These are phyloP conservation scores for Xylaria castorea DNA, from an alignment of 495 filamentous ascomycete genomes.

Conservation along the genomic window DNA sequence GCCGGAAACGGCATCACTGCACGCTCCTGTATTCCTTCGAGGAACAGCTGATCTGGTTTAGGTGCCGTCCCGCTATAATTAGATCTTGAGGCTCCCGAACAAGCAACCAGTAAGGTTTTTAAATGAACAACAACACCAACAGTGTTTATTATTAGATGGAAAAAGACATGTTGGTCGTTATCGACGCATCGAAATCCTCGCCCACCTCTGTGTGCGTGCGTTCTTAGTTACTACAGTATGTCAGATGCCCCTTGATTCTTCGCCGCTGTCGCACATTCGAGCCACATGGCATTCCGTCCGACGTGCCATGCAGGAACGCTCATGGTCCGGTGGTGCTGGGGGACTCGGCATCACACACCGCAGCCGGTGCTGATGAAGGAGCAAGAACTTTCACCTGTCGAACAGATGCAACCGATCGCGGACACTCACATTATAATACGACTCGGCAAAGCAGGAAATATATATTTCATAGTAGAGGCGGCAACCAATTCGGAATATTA, in stretches of 20 bases:
- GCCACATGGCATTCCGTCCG: slow-evolving; percentile 27
- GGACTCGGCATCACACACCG: slow-evolving; percentile 11
- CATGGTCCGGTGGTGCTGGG: slow-evolving; percentile 14
- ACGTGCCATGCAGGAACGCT: slow-evolving; percentile 29
- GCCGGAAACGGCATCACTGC: background rate
- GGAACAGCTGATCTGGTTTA: slow-evolving; percentile 15
- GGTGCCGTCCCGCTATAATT: slow-evolving; percentile 21
- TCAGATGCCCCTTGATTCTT: slow-evolving; percentile 9
- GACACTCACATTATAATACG: background rate
- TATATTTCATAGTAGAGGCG: background rate
- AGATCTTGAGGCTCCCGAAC: slow-evolving; percentile 22
- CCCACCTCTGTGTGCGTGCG: background rate
- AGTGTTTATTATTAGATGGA: slow-evolving; percentile 15
- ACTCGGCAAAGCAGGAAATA: background rate
- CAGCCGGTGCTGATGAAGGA: background rate
- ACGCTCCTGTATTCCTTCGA: slow-evolving; percentile 8
- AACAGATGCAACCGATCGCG: background rate
- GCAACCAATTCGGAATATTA: background rate
- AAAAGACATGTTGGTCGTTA: background rate
- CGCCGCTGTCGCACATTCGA: slow-evolving; percentile 21
- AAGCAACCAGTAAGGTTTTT: background rate
- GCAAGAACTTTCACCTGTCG: background rate
- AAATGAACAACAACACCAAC: slow-evolving; percentile 18
- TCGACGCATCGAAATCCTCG: background rate
- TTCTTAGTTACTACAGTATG: background rate